phyloP scores from a whole-genome alignment of 2,329 filamentous ascomycete genomes.

The Penicillium decumbens region DNA sequence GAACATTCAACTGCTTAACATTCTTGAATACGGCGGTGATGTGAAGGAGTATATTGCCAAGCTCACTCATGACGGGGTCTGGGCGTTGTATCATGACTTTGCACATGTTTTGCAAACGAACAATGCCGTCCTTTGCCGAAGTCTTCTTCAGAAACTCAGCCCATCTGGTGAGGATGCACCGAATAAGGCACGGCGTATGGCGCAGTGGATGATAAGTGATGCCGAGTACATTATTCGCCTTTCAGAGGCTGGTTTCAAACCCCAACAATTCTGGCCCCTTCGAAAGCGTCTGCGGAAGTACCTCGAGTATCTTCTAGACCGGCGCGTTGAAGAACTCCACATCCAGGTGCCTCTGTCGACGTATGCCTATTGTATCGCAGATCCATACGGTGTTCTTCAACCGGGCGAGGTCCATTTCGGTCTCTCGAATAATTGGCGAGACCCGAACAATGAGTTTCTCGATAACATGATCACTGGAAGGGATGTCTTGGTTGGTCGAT shows the following conservation, averaged over 20 bases:
- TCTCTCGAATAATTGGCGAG: conserved; percentile 48
- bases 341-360: conserved; percentile 51
- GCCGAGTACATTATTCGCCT: conserved; percentile 36
- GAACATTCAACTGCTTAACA: conserved; percentile 53
- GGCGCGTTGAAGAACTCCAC: conserved; percentile 45
- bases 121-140: conserved; percentile 34
- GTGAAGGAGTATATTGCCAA: conserved; percentile 41
- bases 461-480: conserved; percentile 46
- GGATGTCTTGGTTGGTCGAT: conserved; percentile 53
- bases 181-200: conserved; percentile 25
- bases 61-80: conserved; percentile 37
- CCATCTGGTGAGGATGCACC: conserved; percentile 25
- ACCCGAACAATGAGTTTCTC: conserved; percentile 33
- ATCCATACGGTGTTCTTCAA: conserved; percentile 49
- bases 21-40: conserved; percentile 52
- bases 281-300: conserved; percentile 38
- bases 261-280: conserved; percentile 40
- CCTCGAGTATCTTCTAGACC: conserved; percentile 39
- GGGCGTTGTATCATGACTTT: conserved; percentile 35
- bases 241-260: conserved; percentile 47
- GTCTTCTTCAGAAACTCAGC: conserved; percentile 33
- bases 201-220: conserved; percentile 35
- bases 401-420: conserved; percentile 54
- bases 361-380: conserved; percentile 54
- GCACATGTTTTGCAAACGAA: conserved; percentile 34